Base-by-base conservation (phyloP, 176 grass and related monocot genomes). In the Avena insularis region DNA sequence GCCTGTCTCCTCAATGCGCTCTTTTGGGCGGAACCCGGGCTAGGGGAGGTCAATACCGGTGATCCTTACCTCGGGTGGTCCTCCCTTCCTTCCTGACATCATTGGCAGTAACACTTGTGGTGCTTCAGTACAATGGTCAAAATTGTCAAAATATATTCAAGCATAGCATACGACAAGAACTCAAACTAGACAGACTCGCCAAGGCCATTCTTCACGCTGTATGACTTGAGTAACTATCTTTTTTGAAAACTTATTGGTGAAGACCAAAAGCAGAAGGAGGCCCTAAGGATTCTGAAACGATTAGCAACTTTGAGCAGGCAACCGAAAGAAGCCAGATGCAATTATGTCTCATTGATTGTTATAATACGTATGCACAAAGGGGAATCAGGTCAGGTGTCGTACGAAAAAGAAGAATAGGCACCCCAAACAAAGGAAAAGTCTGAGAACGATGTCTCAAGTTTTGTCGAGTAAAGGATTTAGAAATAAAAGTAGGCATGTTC, bases 1-100 rank as follows among this genome's bases (percentile, higher is more conserved):
- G n/a, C 94, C 91, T 19, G 91, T 96, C 85, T 96, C 94, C 46
- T 96, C 84, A 45, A 96, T 91, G 8, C 38, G 38, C 38, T 40
- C 38, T 40, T 40, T 40, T 13, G 94, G 94, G 16, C 94, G 79
- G 54, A 96, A 96, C 46, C 91, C 94, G 20, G 89, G 94, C 81
- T 93, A 91, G 15, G 94, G 94, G 33, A 86, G 51, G 64, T 93
- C 94, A 61, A 96, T 90, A 17, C 91, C 91, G 0, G 94, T 93
- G 19, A 96, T 92, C 75, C 81, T 91, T 58, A 43, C 6, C 40
- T 43, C 40, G 40, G 40, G 40, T 43, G 40, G 40, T 43, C 5
- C 40, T 43, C 40, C 40, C 40, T 43, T 43, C 40, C 40, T 43
- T 43, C 40, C 6, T 43, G 40, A 43, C 40, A 43, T 43, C 40